Conservation (phyloP, 108 stramenopile species). For the Cylindrotheca fusiformis region DNA sequence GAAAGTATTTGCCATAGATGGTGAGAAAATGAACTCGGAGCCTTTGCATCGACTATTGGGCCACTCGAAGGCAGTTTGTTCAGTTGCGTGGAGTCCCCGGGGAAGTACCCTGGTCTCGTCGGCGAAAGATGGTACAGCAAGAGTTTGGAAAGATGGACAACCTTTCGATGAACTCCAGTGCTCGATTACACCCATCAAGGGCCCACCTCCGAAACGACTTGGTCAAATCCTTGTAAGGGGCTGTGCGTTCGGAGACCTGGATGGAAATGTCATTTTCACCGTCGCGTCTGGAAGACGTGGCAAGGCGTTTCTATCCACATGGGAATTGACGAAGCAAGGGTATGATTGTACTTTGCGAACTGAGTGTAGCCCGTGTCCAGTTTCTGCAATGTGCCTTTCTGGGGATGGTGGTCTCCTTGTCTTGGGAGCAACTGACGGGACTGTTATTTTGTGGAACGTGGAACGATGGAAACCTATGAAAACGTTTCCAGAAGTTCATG, state of each 20-base stretch:
- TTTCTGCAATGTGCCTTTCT: slow-evolving; percentile 75
- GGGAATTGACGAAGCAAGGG: slow-evolving; percentile 32
- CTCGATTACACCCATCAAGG: slow-evolving; percentile 45
- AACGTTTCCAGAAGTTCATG: slow-evolving; percentile 72
- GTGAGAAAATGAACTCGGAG: slow-evolving; percentile 26
- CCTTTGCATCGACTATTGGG: slow-evolving; percentile 38
- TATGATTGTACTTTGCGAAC: slow-evolving; percentile 35
- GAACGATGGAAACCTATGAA: slow-evolving; percentile 46
- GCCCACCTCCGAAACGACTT: slow-evolving; percentile 54
- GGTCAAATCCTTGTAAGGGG: slow-evolving; percentile 72
- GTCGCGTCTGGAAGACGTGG: slow-evolving; percentile 70
- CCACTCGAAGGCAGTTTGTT: slow-evolving; percentile 72
- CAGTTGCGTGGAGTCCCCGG: slow-evolving; percentile 57
- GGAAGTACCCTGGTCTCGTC: slow-evolving; percentile 40
- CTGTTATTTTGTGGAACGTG: slow-evolving; percentile 55
- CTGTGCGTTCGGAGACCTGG: slow-evolving; percentile 82
- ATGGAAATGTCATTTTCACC: slow-evolving; percentile 65
- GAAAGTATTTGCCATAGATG: slow-evolving; percentile 42
- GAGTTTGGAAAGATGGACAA: slow-evolving; percentile 51
- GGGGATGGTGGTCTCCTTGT: slow-evolving; percentile 53
- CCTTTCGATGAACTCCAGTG: slow-evolving; percentile 36
- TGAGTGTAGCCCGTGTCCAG: slow-evolving; percentile 58
- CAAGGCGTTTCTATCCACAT: slow-evolving; percentile 63
- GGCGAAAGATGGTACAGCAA: slow-evolving; percentile 84
- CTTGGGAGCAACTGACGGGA: slow-evolving; percentile 71